Conservation (phyloP, 345 rosid genomes). For the Anacardium occidentale region DNA sequence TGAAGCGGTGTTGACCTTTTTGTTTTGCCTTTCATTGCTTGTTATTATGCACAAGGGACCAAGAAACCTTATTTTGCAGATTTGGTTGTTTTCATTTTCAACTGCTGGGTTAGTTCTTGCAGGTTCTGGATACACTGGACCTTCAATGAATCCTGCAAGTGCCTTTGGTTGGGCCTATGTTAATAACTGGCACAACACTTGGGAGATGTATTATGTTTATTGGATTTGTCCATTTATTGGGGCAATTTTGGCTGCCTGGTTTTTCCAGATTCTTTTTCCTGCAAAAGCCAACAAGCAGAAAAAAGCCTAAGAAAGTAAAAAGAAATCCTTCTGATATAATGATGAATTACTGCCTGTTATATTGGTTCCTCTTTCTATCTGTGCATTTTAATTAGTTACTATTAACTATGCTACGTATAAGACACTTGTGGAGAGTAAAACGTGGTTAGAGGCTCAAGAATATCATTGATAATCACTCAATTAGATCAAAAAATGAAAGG, state of each 20-base stretch:
- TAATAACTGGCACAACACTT: constrained; percentile 52
- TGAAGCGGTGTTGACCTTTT: constrained; percentile 52
- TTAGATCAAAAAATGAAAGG: too few species aligned
- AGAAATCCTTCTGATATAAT: too few species aligned
- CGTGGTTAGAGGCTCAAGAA: too few species aligned
- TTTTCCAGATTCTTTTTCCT: constrained; percentile 31
- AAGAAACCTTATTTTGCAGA: constrained; percentile 36
- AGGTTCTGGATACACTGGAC: constrained; percentile 64
- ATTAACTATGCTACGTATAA: too few species aligned
- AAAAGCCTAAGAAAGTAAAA: constrained; percentile 10
- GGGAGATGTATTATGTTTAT: constrained; percentile 68
- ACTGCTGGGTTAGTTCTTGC: constrained; percentile 43
- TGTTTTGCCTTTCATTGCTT: constrained; percentile 40
- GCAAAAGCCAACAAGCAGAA: constrained; percentile 23
- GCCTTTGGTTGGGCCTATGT: constrained; percentile 79
- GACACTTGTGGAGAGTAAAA: too few species aligned
- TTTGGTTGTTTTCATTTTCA: constrained; percentile 45
- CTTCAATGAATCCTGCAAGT: constrained; percentile 72
- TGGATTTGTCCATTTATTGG: constrained; percentile 66
- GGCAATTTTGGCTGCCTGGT: constrained; percentile 48
- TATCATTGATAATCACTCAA: too few species aligned
- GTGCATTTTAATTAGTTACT: too few species aligned
- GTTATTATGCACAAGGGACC: constrained; percentile 53
- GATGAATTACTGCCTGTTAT: too few species aligned
- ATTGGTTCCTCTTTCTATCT: too few species aligned